Base-by-base conservation (phyloP, 371 early-diverging fungal genomes). In the Thermomucor indicae-seudaticae region DNA sequence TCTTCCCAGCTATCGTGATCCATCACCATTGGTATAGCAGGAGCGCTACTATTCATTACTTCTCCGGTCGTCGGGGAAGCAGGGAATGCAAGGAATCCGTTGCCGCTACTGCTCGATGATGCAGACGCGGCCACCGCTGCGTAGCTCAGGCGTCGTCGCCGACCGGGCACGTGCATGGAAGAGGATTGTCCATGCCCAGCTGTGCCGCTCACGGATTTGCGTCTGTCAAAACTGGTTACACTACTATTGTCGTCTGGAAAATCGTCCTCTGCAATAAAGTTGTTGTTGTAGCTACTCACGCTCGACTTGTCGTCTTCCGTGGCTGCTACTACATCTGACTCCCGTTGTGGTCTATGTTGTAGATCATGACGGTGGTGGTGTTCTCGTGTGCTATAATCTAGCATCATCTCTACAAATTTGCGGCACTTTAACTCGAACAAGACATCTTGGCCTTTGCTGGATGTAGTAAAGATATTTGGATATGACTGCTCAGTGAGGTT, bases 321-420 rank as follows among this genome's bases (percentile, higher is more conserved):
- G 17, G 23, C 31, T 23, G 46, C 28, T 5, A 32, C 42, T n/a
- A 41, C 42, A 1, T 46, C 42, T 23, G 46, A 46, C 39, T 47
- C 47, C 16, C 25, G 43, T 23, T 23, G 38, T 29, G 43, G 20
- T 16, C 22, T 14, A 35, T 35, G 30, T 24, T 37, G 43, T 24
- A 48, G 19, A 48, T 55, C 7, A 31, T 32, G 8, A 49, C 30
- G 23, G 49, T 53, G 16, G 39, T 20, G 12, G 3, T 49, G 43
- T 17, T 48, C 42, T 22, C 39, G 43, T 27, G 47, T 47, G 7
- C 22, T 51, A 34, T 49, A 64, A 28, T 55, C 47, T 34, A 72
- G 56, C 28, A 91, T 81, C 72, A 92, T 79, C 70, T 93, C 93
- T 8, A 93, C 67, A 60, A 93, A 94, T 57, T 88, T 83, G 32